Base-by-base conservation (phyloP, 345 rosid genomes). In the Salix viminalis region DNA sequence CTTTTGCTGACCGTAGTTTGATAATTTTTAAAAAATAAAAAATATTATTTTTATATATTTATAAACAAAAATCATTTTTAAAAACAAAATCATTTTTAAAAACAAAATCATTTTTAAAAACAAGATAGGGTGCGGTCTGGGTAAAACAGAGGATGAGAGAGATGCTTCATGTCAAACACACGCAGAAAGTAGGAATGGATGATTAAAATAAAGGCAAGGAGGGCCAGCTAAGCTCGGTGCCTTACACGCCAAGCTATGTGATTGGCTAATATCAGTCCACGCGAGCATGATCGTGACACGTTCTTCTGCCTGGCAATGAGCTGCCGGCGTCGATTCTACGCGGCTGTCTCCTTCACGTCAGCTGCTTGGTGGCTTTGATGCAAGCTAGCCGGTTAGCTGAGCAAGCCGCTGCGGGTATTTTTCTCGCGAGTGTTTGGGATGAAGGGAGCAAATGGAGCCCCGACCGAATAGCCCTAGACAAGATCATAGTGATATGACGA, bases 301-400 rank as follows among this genome's bases (percentile, higher is more conserved):
- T 21, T 19, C 3, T 19, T 10, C 2, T 19, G 24, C 60, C 60
- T 42, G 8, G 54, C 26, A 15, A 10, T 13, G 12, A 42, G 32
- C 72, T 4, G 72, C 71, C 50, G 50, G 80, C 36, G 24, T 30
- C 15, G 23, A n/a, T 50, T 36, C 44, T 70, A 26, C 69, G 75
- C 50, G 28, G 32, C 61, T 76, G 74, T 56, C 74, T 50, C 58
- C 58, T 50, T 50, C 82, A 64, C 52, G 26, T 75, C 75, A 65
- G 1, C 67, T 0, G 12, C 24, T 23, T 36, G 32, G 48, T 26
- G 79, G 61, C 65, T 13, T 69, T 28, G 5, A 8, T 14, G 23
- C 60, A 19, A 2, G 60, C 60, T 19, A 54, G 60, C 54, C 54
- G 18, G 18, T 16, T 48, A 4, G 54, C 54, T 48, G 4, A 15